Percentiles rank a stretch among this genome's conserved stretches.
Conservation (phyloP, 2,329 filamentous ascomycete species). For the Colletotrichum incanum region DNA sequence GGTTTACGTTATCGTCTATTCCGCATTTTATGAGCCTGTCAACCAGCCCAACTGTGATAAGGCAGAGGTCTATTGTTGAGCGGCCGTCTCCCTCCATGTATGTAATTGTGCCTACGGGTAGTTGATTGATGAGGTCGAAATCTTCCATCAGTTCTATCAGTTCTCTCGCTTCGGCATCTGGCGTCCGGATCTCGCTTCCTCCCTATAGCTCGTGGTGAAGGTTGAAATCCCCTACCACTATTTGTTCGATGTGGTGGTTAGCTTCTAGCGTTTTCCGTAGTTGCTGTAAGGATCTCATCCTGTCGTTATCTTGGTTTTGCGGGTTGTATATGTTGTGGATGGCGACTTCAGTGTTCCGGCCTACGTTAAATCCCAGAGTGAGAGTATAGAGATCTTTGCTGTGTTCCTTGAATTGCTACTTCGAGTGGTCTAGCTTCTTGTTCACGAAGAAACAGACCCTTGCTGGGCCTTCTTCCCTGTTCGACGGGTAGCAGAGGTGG, state of each 20-base stretch:
- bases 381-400: constrained; percentile 21
- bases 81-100: neutral
- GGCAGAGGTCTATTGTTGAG: constrained; percentile 5
- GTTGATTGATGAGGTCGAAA: constrained; percentile 7
- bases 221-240: constrained; percentile 7
- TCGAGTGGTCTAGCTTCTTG: no score
- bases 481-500: constrained; percentile 12
- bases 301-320: neutral
- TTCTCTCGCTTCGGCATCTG: constrained; percentile 4
- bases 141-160: constrained; percentile 16
- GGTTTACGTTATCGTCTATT: constrained; percentile 5
- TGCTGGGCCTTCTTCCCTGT: neutral
- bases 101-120: constrained; percentile 6
- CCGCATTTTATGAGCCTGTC: constrained; percentile 13
- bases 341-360: neutral
- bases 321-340: constrained; percentile 17
- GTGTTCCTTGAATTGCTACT: constrained; percentile 11
- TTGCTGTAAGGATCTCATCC: constrained; percentile 1
- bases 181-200: constrained; percentile 7
- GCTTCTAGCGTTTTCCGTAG: neutral
- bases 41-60: neutral
- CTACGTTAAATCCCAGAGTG: neutral
- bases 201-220: constrained; percentile 13
- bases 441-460: no score
- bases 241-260: neutral